Conservation (phyloP, 441 rosid genomes). For the Mallotus japonicus region DNA sequence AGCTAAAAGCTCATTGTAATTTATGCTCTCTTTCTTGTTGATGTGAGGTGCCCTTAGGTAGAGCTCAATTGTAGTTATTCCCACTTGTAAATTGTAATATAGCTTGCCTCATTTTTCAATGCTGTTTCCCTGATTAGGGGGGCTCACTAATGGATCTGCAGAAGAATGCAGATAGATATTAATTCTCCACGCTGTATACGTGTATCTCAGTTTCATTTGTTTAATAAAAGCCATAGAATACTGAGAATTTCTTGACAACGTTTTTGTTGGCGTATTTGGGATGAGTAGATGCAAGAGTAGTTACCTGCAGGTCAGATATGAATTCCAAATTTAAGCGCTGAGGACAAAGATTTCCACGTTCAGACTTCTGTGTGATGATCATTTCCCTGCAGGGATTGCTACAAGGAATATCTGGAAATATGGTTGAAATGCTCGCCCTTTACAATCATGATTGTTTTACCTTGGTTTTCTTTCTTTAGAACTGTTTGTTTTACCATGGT, state of each 20-base stretch:
- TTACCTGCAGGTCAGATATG: neutral
- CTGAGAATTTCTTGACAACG: neutral
- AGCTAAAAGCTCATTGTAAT: conserved; percentile 27
- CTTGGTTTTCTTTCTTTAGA: too few relatives aligned
- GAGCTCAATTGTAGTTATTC: conserved; percentile 37
- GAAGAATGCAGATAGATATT: conserved; percentile 59
- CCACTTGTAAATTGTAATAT: conserved; percentile 51
- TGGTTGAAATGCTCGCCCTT: too few relatives aligned
- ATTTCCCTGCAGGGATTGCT: neutral
- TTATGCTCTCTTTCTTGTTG: conserved; percentile 21
- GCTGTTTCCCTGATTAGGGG: conserved; percentile 24
- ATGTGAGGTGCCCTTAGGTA: conserved; percentile 28
- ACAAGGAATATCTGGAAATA: too few relatives aligned
- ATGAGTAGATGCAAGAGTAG: neutral
- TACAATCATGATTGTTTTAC: too few relatives aligned
- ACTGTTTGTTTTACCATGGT: too few relatives aligned
- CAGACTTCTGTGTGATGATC: too few relatives aligned
- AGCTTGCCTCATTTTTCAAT: conserved; percentile 30
- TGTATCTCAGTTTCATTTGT: conserved; percentile 25
- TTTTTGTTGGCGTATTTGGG: neutral
- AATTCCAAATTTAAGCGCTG: neutral
- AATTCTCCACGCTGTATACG: conserved; percentile 18
- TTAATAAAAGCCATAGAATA: conserved; percentile 29
- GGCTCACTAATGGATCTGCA: conserved; percentile 40
- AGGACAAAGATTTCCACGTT: too few relatives aligned